A percentile compares a stretch with the other conserved stretches of the same genome.
Evolutionary conservation across 805 yeast genomes (phyloP).

Genomic region (Metschnikowia borealis): DNA sequence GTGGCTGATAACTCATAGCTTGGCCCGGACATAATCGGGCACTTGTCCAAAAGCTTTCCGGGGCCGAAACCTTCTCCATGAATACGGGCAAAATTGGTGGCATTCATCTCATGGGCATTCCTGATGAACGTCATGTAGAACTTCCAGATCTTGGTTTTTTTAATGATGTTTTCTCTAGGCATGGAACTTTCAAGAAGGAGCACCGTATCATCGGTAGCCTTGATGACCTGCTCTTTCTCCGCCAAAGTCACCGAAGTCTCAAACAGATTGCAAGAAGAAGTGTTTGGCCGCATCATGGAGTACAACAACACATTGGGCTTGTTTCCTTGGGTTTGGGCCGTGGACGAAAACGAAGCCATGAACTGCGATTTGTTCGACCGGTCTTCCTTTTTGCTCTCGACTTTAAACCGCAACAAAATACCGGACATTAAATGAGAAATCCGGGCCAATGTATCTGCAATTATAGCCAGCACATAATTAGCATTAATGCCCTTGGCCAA

Average conservation of each 20-base stretch:
- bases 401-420: conserved; percentile 25
- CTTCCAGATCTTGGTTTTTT: conserved; percentile 32
- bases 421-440: conserved; percentile 32
- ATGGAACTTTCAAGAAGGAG: conserved; percentile 8
- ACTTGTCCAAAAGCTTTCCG: conserved; percentile 13
- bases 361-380: conserved; percentile 1
- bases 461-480: conserved; percentile 22
- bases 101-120: conserved; percentile 25
- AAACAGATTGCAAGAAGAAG: not conserved
- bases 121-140: conserved; percentile 37
- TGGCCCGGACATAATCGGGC: conserved; percentile 24
- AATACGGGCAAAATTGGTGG: conserved; percentile 28
- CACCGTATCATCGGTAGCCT: conserved; percentile 14
- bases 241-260: conserved; percentile 7
- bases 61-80: conserved; percentile 18
- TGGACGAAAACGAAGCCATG: conserved; percentile 3
- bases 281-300: not conserved
- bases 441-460: conserved; percentile 30
- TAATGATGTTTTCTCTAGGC: conserved; percentile 4
- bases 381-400: conserved; percentile 5
- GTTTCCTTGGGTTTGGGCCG: not conserved
- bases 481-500: conserved; percentile 8
- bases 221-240: conserved; percentile 13
- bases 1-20: conserved; percentile 25
- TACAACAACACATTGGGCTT: not conserved